Base-by-base conservation (phyloP, 2,329 filamentous ascomycete species). In the Capronia epimyces region DNA sequence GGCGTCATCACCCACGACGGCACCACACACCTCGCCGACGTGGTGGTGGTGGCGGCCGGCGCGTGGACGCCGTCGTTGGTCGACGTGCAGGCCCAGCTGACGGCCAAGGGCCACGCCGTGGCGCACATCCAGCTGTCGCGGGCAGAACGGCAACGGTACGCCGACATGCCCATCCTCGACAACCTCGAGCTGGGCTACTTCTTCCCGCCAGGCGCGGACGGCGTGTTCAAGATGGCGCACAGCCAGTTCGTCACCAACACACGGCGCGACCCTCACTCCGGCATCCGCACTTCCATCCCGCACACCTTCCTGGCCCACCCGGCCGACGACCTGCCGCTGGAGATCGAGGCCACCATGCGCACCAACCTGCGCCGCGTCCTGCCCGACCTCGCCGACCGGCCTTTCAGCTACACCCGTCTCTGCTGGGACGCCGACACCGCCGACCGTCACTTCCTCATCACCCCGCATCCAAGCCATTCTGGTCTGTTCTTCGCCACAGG, bases 371-470 rank as follows among this genome's bases (percentile, higher is more conserved):
- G 59, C 5, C 73, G 76, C 27, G 74, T 72, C 1, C 74, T 79
- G 71, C 75, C 76, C 1, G 73, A 79, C 46, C 68, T 79, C 6
- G 69, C 72, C 0, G 60, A 70, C 2, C 69, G 76, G 1, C 67
- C 69, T 0, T 72, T 79, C 41, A 69, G 63, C 16, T 78, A 75
- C 51, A 73, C 74, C 4, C 67, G 75, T n/a, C 72, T 80, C 25
- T 80, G 77, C 64, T 79, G 77, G 77, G 77, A 77, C 57, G 71
- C 75, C 0, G 77, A 80, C 57, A 80, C 76, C 0, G 69, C 72
- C 0, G 75, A 80, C 59, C 69, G 75, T 1, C 67, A 73, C 21
- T 80, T 78, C 44, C 59, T 80, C 15, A 76, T 80, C 45, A 71
- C 72, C 46, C 63, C 64, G 21, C 75, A 79, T 61, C 73, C 75